Evolutionary conservation across 2,329 filamentous ascomycete genomes (phyloP), one percentile per base, ranked within the genome.

Genomic region (Cladosporium oxysporum): DNA sequence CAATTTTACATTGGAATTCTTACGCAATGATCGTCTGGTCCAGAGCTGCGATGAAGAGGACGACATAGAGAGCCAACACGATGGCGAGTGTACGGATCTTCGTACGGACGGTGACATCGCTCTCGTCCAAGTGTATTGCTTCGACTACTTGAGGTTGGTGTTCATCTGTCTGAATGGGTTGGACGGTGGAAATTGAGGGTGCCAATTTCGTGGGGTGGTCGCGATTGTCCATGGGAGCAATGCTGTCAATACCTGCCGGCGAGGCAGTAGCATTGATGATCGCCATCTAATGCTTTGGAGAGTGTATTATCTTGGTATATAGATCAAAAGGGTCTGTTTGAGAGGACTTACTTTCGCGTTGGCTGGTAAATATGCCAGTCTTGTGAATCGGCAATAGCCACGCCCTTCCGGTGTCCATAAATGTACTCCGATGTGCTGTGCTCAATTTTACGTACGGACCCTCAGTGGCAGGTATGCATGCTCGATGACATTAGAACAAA

Each of bases 11-110:
- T 12, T 6, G 3, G 23, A n/a, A 14, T n/a, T 21, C 50, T 28
- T 57, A 64, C 61, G 89, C 84, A 70, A 89, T 80, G 70, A 88
- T 88, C 18, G 87, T 90, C 61, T 85, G 70, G 55, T 82, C 80
- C 4, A 82, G 71, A 11, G 79, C 79, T 12, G 77, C 77, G 57
- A 80, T 74, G 66, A 81, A 81, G 14, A 80, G 72, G 8, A 76
- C 76, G 16, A 80, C 49, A 50, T 71, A 71, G 7, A 72, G 65
- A 16, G 68, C 69, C 8, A 66, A 26, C 2, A 72, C 59, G 50
- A 72, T 72, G 2, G 68, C 65, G 16, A 35, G 52, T 4, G 68
- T 63, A 3, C 68, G 66, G 7, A 69, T 23, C 41, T 64, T 72
- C 2, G 66, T 69, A 16, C 70, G 81, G 82, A 57, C 57, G 14